Evolutionary conservation across 257 asterid genomes (phyloP), one percentile per base, ranked within the genome.

Genomic region (Ilex aquifolium): DNA sequence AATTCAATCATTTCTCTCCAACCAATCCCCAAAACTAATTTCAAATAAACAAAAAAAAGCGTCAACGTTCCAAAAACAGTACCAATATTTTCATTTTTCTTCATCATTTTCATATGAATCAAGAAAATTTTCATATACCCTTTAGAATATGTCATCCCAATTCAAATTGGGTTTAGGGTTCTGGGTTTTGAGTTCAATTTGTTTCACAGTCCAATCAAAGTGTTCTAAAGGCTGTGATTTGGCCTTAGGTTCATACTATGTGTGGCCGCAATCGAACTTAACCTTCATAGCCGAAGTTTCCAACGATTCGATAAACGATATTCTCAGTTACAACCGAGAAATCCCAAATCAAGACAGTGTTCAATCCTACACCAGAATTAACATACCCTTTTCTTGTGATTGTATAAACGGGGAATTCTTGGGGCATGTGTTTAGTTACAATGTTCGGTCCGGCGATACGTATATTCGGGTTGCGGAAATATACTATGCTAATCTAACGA

Each of bases 381-480:
- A 80, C 76, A 73, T 91, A 50, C 98, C 96, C 11, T 84, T 91
- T 76, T 0, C 67, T 15, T 91, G 98, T 76, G 89, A 70, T 31
- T 88, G 98, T 65, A 44, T 87, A 63, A 61, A 44, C 49, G 80
- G 72, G 59, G 74, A 74, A 36, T 74, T 74, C 32, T 79, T 86
- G 29, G 95, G 82, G 17, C 93, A 85, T 72, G 67, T 40, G 10
- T 86, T 91, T 77, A 63, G 10, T 6, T 86, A 78, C 66, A 52
- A 4, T 7, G 70, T 80, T 0, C 44, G 8, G 4, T 6, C 83
- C n/a, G 75, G 79, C 44, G 82, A 61, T 65, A 83, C 84, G 1
- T 91, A 88, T 48, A 60, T 12, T 5, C 0, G 0, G 2, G 71
- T 91, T 29, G 82, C 95, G 6, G 13, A 0, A 2, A 65, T 13